Base-by-base conservation (phyloP, 805 yeast genomes). In the Saturnispora galanensis region DNA sequence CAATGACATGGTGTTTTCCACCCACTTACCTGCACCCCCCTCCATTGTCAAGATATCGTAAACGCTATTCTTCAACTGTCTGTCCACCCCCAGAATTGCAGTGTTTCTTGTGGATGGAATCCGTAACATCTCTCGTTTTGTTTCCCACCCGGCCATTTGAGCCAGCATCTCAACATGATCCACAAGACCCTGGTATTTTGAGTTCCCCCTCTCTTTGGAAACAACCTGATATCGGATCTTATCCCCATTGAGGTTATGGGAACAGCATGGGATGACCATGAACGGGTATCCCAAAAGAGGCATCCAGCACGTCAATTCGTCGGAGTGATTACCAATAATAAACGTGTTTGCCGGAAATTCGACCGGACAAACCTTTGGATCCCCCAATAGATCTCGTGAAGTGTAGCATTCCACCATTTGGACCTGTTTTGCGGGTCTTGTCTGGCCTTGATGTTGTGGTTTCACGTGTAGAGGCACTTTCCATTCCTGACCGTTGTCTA, bases 21-120 rank as follows among this genome's bases (percentile, higher is more conserved):
- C 82, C 95, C 96, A 89, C 1, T 89, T 85, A 47, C 81, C 86
- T 1, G 93, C 89, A 11, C 96, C 96, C 10, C 96, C 96, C 58
- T 86, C 94, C 54, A 75, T 67, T 5, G 76, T 72, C 15, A 90
- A 56, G 1, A 85, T 69, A 41, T 84, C 85, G 51, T 74, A 71
- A 1, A 82, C 65, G 26, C 26, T 21, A 21, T 21, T 21, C 26
- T 21, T 21, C 7, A 21, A 21, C 26, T 21, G 26, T 21, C 26
- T 21, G 26, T 21, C 26, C 2, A 21, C 8, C 0, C 95, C 96
- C 40, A 90, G 79, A 12, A 90, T 66, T 0, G 97, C 97, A 1
- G 94, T 87, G 57, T 90, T 90, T 60, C 97, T 69, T 0, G 97
- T 90, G 47, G 96, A 85, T 30, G 97, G 97, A 18, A 90, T 90